Evolutionary conservation across 2,329 filamentous ascomycete species (phyloP).

Genomic region (Fusarium chuoi): DNA sequence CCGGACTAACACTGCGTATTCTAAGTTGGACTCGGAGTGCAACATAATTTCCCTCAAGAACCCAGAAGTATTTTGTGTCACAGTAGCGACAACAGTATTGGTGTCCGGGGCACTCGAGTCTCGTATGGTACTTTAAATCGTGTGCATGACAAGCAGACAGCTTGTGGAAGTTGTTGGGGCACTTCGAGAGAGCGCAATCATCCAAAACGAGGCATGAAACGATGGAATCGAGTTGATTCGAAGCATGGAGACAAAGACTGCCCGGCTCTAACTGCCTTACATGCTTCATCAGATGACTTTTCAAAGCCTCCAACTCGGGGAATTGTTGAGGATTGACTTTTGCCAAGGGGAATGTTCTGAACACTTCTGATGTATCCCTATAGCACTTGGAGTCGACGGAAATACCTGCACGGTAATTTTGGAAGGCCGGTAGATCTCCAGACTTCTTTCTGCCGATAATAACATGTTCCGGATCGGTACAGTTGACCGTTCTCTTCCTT

Average conservation of each 20-base stretch:
- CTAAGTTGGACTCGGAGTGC: neutral
- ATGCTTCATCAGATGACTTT: neutral
- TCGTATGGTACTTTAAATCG: accelerated
- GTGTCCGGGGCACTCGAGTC: neutral
- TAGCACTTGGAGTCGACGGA: neutral
- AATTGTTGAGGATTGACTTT: neutral
- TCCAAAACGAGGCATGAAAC: neutral
- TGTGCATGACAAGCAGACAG: neutral
- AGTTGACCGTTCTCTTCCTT: accelerated
- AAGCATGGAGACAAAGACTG: neutral
- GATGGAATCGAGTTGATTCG: neutral
- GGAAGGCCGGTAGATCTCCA: accelerated
- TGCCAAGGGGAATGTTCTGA: neutral
- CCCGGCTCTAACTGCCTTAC: neutral
- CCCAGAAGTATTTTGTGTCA: neutral
- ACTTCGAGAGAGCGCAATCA: neutral
- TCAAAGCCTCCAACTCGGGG: neutral
- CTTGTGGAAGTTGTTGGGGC: neutral
- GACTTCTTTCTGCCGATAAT: too few species aligned
- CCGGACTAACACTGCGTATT: neutral
- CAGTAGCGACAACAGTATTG: neutral
- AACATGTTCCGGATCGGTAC: neutral
- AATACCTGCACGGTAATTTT: neutral
- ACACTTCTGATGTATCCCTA: neutral
- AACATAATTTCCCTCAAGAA: neutral